Percentiles rank a stretch among this genome's conserved stretches.
phyloP scores from a whole-genome alignment of 2,329 filamentous ascomycete genomes.

The Monilinia vaccinii-corymbosi region DNA sequence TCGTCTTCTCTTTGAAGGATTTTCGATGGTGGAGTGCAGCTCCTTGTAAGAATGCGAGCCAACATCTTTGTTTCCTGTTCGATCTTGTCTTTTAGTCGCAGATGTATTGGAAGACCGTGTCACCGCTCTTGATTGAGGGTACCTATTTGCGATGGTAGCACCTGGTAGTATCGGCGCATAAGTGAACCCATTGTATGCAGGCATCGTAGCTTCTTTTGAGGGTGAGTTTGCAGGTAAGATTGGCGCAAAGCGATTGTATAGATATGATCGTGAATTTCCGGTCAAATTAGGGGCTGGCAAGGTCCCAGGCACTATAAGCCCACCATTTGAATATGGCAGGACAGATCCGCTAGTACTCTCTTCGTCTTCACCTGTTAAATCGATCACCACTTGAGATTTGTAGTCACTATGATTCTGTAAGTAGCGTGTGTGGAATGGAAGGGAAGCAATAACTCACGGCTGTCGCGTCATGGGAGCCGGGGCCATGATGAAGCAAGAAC shows the following conservation, averaged over 20 bases:
- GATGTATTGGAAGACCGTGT: not conserved
- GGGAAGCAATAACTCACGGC: not conserved
- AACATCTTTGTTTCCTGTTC: not conserved
- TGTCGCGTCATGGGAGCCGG: not conserved
- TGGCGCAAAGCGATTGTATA: not conserved
- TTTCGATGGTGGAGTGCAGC: too few species aligned
- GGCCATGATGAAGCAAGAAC: not conserved
- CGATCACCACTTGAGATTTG: not conserved
- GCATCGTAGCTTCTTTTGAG: not conserved
- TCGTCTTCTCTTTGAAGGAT: not conserved
- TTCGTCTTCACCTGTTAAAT: constrained; percentile 2
- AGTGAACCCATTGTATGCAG: not conserved
- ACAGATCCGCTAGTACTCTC: not conserved
- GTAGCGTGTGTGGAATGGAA: not conserved
- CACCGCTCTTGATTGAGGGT: not conserved
- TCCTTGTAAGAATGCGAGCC: not conserved
- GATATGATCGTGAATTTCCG: not conserved
- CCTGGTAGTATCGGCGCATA: not conserved
- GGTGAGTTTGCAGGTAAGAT: not conserved
- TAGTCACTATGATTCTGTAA: not conserved
- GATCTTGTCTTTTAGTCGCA: not conserved
- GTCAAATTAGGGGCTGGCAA: not conserved
- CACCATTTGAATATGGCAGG: not conserved
- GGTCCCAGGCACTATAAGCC: not conserved
- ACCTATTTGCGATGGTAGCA: not conserved